These are phyloP conservation scores for Kwoniella dejecticola DNA, from an alignment of 768 basidiomycete genomes.

Conservation along the genomic window DNA sequence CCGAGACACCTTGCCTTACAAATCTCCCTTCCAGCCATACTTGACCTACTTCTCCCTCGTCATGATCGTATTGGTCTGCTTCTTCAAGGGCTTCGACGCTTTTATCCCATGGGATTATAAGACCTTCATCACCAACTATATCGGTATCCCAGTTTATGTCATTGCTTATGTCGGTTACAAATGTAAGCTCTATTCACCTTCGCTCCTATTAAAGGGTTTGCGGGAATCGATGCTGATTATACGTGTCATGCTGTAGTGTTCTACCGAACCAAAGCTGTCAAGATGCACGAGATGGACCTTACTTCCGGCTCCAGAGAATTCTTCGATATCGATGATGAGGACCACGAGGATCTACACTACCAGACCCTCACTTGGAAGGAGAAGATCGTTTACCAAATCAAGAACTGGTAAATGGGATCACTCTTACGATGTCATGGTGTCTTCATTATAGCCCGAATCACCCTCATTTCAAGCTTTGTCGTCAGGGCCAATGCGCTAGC, in stretches of 20 bases:
- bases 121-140: constrained; percentile 54
- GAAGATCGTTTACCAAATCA: constrained; percentile 45
- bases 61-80: constrained; percentile 63
- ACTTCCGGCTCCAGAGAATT: constrained; percentile 48
- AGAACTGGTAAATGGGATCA: constrained; percentile 43
- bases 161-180: constrained; percentile 60
- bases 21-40: constrained; percentile 60
- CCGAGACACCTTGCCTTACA: constrained; percentile 57
- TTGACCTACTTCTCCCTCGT: constrained; percentile 70
- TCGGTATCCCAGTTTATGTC: constrained; percentile 62
- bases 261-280: constrained; percentile 35
- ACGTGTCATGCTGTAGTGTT: constrained; percentile 19
- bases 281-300: constrained; percentile 44
- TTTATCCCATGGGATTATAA: constrained; percentile 62
- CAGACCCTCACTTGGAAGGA: constrained; percentile 37
- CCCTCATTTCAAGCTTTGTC: too few relatives aligned
- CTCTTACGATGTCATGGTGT: too few relatives aligned
- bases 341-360: constrained; percentile 30
- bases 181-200: too few relatives aligned
- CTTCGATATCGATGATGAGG: constrained; percentile 40
- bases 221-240: not conserved
- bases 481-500: too few relatives aligned
- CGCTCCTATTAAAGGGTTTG: too few relatives aligned
- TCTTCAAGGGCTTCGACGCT: constrained; percentile 61
- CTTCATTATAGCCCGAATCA: too few relatives aligned